Base-by-base conservation (phyloP, 2,329 filamentous ascomycete genomes). In the Alternaria tenuissima region DNA sequence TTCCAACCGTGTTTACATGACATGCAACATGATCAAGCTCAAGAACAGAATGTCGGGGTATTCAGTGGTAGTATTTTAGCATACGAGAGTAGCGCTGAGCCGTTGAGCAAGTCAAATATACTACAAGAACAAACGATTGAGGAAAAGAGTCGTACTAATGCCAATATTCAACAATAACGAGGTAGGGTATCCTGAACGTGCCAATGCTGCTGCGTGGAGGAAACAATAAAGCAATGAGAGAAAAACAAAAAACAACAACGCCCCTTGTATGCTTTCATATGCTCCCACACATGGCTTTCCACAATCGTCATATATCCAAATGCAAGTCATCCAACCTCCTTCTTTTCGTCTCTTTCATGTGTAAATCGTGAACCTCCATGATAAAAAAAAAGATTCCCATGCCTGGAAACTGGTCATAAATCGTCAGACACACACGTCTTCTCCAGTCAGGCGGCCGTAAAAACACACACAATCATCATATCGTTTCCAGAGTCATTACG, bases 111-210 rank as follows among this genome's bases (percentile, higher is more conserved):
- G 7, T 20, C 16, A 46, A 46, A 7, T 28, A 26, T 38, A 16
- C 24, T 38, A 51, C 36, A 57, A 34, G 24, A 26, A 52, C 11
- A 24, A 30, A 30, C 11, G 38, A 16, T 12, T 43, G 38, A n/a
- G 51, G 28, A n/a, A 36, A 20, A 5, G 5, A 24, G 36, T 36
- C 12, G 36, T 49, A 30, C 5, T 34, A 12, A 36, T 24, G 14
- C 14, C 46, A 24, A 49, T 41, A 14, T 36, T 36, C 32, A 36
- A 36, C 32, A 36, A 36, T 14, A 36, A 36, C 32, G 14, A 36
- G 32, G 6, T 36, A 36, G 54, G 55, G 55, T 57, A 57, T 57
- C 48, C 41, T 46, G 38, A 42, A 44, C 41, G 43, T 43, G 36
- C 48, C 41, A 53, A 55, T 44, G 55, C 48, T 46, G 55, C 30